Conservation (phyloP, 1,284 basidiomycete genomes). For the Lentinus polychrous region DNA sequence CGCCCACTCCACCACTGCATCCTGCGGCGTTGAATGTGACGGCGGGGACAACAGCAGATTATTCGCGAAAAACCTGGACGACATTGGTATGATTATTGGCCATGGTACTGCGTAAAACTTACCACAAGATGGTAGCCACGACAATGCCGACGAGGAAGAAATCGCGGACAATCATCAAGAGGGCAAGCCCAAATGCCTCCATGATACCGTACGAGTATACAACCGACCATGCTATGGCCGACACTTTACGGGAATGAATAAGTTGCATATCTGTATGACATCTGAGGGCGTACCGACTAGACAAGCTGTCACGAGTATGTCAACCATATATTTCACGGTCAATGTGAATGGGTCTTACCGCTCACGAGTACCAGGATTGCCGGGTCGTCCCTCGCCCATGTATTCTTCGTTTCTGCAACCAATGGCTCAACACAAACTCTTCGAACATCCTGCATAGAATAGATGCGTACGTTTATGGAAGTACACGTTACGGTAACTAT, state of each 20-base stretch:
- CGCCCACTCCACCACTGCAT: constrained; percentile 80
- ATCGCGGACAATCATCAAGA: constrained; percentile 83
- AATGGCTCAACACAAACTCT: not conserved
- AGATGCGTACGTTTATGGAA: constrained; percentile 77
- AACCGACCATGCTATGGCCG: constrained; percentile 80
- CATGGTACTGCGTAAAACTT: constrained; percentile 15
- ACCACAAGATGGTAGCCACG: constrained; percentile 78
- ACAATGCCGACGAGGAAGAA: constrained; percentile 73
- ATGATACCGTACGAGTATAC: constrained; percentile 64
- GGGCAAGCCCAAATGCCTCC: constrained; percentile 54
- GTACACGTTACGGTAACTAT: constrained; percentile 88
- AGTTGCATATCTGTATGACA: not conserved
- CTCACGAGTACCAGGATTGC: constrained; percentile 72
- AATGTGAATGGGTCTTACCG: constrained; percentile 1
- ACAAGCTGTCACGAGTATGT: constrained; percentile 53
- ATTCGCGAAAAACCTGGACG: constrained; percentile 66
- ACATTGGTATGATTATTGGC: not conserved
- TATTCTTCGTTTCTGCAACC: constrained; percentile 87
- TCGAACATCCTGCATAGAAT: constrained; percentile 6
- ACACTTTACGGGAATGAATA: constrained; percentile 36
- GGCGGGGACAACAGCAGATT: constrained; percentile 64
- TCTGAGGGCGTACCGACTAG: constrained; percentile 50
- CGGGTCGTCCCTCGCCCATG: constrained; percentile 94
- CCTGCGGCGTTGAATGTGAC: constrained; percentile 63
- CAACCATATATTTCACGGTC: not conserved